Evolutionary conservation across 441 rosid genomes (phyloP), one percentile per base, ranked within the genome.

Genomic region (Populus hybrid): DNA sequence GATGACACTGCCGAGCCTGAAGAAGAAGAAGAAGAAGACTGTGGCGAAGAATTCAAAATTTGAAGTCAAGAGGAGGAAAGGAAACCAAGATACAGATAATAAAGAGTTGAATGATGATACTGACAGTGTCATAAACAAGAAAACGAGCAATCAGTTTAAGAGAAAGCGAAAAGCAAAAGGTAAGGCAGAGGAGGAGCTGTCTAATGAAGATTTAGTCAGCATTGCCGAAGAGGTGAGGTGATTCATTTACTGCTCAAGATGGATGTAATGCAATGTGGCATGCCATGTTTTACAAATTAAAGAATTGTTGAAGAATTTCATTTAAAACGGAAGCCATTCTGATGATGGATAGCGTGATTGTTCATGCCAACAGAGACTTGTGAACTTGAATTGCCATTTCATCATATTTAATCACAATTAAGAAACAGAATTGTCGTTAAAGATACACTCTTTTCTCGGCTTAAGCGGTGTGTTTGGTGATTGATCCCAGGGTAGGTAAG

Each of bases 201-300:
- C 85, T 6, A 86, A 80, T n/a, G 85, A 87, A 70, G 93, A 88
- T 83, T 72, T 89, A 14, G 40, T 88, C 40, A 81, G 78, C 81
- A 85, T 89, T 72, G 91, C 91, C 38, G 68, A 82, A 63, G 90
- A 88, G 91, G 91, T 87, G 63, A 80, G 64, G 38, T 42, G 8
- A 40, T 26, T 54, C 16, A 10, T 38, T 74, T 74, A 35, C 65
- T 40, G 1, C 11, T 26, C 6, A 34, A 54, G 18, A 9, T 20
- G 10, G 20, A 21, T 7, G 59, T 21, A 28, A 67, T 73, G 10
- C 63, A 18, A 57, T 18, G 63, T 57, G 63, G 63, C 63, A 21
- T 57, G 8, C n/a, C 63, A 57, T 57, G 63, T 64, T 40, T n/a
- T 67, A 30, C 50, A 6, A 68, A 18, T n/a, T 32, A 12, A 74